These are phyloP conservation scores for Hypoxylon sp. DNA, from an alignment of 2,329 filamentous ascomycete genomes.

Conservation along the genomic window DNA sequence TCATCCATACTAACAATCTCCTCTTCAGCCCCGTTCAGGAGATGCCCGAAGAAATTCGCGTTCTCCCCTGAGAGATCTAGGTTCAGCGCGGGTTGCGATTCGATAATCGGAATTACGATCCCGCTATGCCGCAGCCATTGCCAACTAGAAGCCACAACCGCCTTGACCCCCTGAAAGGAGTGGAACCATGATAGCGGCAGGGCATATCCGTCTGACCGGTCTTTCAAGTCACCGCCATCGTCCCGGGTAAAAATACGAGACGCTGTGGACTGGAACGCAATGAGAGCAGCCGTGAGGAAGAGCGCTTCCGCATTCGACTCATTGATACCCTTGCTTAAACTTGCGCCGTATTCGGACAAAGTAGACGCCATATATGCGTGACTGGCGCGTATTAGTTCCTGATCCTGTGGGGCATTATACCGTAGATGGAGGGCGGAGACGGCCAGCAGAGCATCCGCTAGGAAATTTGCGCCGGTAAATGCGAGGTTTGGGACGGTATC, in stretches of 20 bases:
- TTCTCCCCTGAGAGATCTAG: conserved; percentile 69
- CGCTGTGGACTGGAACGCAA: conserved; percentile 77
- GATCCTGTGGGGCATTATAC: conserved; percentile 70
- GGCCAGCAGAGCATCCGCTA: conserved; percentile 75
- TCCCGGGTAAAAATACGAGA: conserved; percentile 74
- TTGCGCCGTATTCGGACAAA: conserved; percentile 71
- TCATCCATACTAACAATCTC: conserved; percentile 61
- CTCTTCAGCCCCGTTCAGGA: conserved; percentile 71
- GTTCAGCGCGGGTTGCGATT: conserved; percentile 74
- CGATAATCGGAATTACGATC: conserved; percentile 73
- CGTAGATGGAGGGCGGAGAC: conserved; percentile 75
- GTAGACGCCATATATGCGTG: conserved; percentile 77
- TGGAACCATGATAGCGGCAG: conserved; percentile 77
- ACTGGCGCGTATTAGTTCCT: conserved; percentile 71
- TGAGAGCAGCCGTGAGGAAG: conserved; percentile 73
- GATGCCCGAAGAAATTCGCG: conserved; percentile 72
- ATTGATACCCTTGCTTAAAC: conserved; percentile 70
- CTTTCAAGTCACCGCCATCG: conserved; percentile 60
- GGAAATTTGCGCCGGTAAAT: conserved; percentile 70
- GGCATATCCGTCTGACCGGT: conserved; percentile 63
- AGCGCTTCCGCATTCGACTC: conserved; percentile 73
- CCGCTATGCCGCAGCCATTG: conserved; percentile 72
- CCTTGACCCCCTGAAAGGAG: conserved; percentile 77
- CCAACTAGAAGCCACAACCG: conserved; percentile 75
- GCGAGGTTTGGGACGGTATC: conserved; percentile 73